Evolutionary conservation across 495 filamentous ascomycete species (phyloP), one percentile per base, ranked within the genome.

Genomic region (Penicillium lagena): DNA sequence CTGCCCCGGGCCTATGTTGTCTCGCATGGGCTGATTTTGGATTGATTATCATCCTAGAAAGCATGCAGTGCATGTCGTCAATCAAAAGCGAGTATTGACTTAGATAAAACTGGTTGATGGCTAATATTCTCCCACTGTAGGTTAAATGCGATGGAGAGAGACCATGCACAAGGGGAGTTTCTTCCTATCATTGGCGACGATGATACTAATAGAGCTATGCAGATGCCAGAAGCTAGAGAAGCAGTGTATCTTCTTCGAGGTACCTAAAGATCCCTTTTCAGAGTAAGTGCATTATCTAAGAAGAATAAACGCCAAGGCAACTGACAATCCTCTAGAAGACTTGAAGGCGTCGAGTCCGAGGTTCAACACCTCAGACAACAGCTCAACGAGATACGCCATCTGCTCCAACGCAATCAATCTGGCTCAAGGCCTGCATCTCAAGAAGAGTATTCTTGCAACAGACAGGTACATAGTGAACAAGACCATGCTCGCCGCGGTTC

Each of bases 91-190:
- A 37, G 50, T 40, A 13, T 35, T 8, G 39, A 22, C 9, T 30
- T 22, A 22, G 2, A 22, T 2, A 3, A 22, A 22, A 6, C 6
- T 22, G 4, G 22, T 22, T 22, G 4, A 22, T 22, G 6, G 15
- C 4, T 22, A 22, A 22, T 6, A 0, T 4, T 22, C 4, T 39
- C n/a, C 12, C 15, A 1, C 39, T 31, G 9, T 34, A 70, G 66
- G 59, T 70, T 12, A 58, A 53, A 59, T 70, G 66, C 42, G 66
- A 70, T 46, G 64, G 59, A n/a, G 58, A 63, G 37, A 48, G 57
- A 17, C 66, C 66, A 11, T 70, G 66, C 48, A 58, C 62, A 33
- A 62, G 66, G 66, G 60, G 45, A 42, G 41, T 14, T 35, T 29
- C 4, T 22, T 27, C 36, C 9, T 12, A 35, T 33, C 1, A 14